Percentiles rank a stretch among this genome's conserved stretches.
phyloP scores from a whole-genome alignment of 148 eudicot species.

The Camellia japonica region DNA sequence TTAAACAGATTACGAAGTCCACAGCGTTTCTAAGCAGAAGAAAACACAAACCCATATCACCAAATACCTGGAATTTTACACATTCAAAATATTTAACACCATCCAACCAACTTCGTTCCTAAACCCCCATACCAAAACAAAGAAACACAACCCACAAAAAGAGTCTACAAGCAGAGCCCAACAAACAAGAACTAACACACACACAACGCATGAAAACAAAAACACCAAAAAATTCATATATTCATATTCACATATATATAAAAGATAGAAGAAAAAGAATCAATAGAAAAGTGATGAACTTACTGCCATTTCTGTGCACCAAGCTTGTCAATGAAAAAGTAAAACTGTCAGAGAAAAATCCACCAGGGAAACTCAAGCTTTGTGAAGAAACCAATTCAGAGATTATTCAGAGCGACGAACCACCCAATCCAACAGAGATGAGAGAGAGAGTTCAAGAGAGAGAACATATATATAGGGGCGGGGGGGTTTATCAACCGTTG shows the following conservation, averaged over 20 bases:
- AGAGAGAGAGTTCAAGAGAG: neutral
- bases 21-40: neutral
- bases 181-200: neutral
- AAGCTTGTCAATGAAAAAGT: neutral
- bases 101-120: neutral
- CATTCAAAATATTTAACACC: neutral
- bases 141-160: neutral
- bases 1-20: neutral
- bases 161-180: neutral
- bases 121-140: neutral
- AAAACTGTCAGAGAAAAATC: neutral
- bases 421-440: neutral
- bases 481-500: conserved; percentile 19
- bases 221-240: no score
- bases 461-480: neutral
- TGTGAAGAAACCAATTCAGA: neutral
- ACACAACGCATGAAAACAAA: no score
- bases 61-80: neutral
- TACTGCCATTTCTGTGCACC: conserved; percentile 12
- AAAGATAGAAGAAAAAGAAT: no score
- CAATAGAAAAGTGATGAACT: neutral
- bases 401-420: neutral
- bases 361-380: neutral
- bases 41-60: neutral
- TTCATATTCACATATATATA: no score